Evolutionary conservation across 1,284 basidiomycete genomes (phyloP).

Genomic region (Pseudozyma sp.): DNA sequence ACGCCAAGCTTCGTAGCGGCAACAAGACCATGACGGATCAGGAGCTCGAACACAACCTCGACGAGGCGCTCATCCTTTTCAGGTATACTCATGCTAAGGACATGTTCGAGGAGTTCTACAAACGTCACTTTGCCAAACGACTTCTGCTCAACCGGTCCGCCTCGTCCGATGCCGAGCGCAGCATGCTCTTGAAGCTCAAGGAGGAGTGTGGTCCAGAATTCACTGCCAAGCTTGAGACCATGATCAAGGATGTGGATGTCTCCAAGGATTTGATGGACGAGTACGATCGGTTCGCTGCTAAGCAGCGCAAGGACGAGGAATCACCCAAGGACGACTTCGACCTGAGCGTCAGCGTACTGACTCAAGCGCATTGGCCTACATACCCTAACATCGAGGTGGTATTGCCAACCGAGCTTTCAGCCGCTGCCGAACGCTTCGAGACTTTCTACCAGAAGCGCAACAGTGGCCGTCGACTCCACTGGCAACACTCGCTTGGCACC

Average conservation of each 20-base stretch:
- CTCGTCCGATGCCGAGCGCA: constrained; percentile 89
- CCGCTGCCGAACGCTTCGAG: constrained; percentile 49
- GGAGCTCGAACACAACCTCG: constrained; percentile 78
- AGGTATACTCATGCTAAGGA: constrained; percentile 77
- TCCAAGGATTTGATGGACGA: constrained; percentile 77
- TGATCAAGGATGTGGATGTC: constrained; percentile 86
- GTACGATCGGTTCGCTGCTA: constrained; percentile 70
- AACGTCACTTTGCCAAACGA: constrained; percentile 87
- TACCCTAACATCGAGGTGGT: constrained; percentile 55
- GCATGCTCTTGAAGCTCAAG: constrained; percentile 87
- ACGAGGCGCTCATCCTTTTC: constrained; percentile 84
- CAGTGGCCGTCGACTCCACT: constrained; percentile 62
- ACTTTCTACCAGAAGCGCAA: constrained; percentile 63
- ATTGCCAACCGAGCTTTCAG: constrained; percentile 46
- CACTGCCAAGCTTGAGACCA: constrained; percentile 82
- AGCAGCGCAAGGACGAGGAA: constrained; percentile 52
- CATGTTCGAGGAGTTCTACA: constrained; percentile 84
- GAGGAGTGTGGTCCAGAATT: constrained; percentile 92
- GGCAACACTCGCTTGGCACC: constrained; percentile 67
- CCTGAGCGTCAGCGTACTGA: constrained; percentile 73
- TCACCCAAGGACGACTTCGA: constrained; percentile 62
- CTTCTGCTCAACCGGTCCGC: constrained; percentile 87
- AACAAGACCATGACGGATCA: constrained; percentile 79
- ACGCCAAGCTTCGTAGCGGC: constrained; percentile 85
- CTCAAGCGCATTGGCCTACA: constrained; percentile 74